Evolutionary conservation across 495 filamentous ascomycete species (phyloP).

Genomic region (Tuber melanosporum): DNA sequence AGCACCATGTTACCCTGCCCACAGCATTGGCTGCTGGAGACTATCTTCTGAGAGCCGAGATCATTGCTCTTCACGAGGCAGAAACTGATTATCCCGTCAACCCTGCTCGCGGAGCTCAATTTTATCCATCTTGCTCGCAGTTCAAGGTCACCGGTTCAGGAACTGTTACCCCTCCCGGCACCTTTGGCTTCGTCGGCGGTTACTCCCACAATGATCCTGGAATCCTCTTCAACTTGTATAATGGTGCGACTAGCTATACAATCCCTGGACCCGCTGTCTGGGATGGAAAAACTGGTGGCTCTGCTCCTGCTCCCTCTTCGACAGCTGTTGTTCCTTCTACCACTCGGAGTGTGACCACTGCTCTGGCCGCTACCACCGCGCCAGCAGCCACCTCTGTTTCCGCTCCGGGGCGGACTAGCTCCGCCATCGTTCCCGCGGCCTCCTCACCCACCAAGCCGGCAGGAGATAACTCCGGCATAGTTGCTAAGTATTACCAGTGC

Average conservation of each 20-base stretch:
- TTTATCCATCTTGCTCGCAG: slow-evolving; percentile 52
- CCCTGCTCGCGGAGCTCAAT: slow-evolving; percentile 48
- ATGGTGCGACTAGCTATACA: slow-evolving; percentile 41
- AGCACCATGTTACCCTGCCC: slow-evolving; percentile 46
- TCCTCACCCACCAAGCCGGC: slow-evolving; percentile 42
- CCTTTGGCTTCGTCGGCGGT: slow-evolving; percentile 43
- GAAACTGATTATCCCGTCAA: slow-evolving; percentile 43
- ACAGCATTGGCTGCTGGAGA: slow-evolving; percentile 45
- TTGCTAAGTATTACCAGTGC: slow-evolving; percentile 43
- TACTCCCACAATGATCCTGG: slow-evolving; percentile 50
- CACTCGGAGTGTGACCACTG: background rate
- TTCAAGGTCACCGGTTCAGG: slow-evolving; percentile 46
- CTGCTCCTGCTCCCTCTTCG: background rate
- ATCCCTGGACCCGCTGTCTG: slow-evolving; percentile 47
- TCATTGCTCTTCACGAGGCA: slow-evolving; percentile 51
- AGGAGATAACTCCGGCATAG: background rate
- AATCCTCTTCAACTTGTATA: slow-evolving; percentile 50
- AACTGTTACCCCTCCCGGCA: slow-evolving; percentile 27
- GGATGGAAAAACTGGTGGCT: slow-evolving; percentile 17
- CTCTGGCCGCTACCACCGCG: background rate
- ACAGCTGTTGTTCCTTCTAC: background rate
- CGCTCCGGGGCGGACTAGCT: slow-evolving; percentile 41
- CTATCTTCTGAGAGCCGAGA: slow-evolving; percentile 51
- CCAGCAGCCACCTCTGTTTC: background rate
- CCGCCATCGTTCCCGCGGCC: slow-evolving; percentile 43